phyloP scores from a whole-genome alignment of 192 early-diverging fungal genomes.

The Phycomyces blakesleeanus region DNA sequence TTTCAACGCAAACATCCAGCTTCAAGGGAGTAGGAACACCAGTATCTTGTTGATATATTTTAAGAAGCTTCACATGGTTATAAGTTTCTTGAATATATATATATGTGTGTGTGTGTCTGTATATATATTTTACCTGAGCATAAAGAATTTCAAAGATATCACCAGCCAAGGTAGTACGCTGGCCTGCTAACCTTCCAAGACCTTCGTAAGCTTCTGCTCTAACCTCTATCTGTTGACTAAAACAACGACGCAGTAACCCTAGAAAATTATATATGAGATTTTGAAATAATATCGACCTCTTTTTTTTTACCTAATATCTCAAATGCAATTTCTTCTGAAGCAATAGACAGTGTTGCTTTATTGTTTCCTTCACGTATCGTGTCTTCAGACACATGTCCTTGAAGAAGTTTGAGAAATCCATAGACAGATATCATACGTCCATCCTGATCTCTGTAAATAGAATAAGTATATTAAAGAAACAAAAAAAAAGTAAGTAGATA shows the following conservation, averaged over 20 bases:
- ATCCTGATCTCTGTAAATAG: slow-evolving; percentile 46
- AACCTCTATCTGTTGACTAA: slow-evolving; percentile 66
- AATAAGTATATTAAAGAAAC: too few species aligned
- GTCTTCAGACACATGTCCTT: slow-evolving; percentile 23
- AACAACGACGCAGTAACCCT: slow-evolving; percentile 63
- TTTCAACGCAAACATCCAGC: slow-evolving; percentile 26
- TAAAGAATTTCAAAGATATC: slow-evolving; percentile 52
- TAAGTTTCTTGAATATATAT: too few species aligned
- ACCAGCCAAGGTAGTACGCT: slow-evolving; percentile 27
- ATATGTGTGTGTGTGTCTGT: too few species aligned
- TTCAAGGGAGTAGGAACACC: slow-evolving; percentile 19
- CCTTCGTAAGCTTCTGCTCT: slow-evolving; percentile 54
- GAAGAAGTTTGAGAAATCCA: slow-evolving; percentile 55
- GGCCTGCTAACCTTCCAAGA: slow-evolving; percentile 43
- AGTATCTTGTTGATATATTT: slow-evolving; percentile 36
- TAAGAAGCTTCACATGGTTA: too few species aligned
- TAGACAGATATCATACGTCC: slow-evolving; percentile 58
- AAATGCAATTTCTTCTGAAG: slow-evolving; percentile 26
- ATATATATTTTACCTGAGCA: slow-evolving; percentile 36
- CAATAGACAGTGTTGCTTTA: slow-evolving; percentile 13
- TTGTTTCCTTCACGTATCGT: neutral
- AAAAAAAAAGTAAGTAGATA: neutral
- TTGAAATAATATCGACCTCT: neutral
- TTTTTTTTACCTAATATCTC: slow-evolving; percentile 42
- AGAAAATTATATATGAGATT: slow-evolving; percentile 26